Conservation (phyloP, 2,329 filamentous ascomycete species). For the Talaromyces islandicus region DNA sequence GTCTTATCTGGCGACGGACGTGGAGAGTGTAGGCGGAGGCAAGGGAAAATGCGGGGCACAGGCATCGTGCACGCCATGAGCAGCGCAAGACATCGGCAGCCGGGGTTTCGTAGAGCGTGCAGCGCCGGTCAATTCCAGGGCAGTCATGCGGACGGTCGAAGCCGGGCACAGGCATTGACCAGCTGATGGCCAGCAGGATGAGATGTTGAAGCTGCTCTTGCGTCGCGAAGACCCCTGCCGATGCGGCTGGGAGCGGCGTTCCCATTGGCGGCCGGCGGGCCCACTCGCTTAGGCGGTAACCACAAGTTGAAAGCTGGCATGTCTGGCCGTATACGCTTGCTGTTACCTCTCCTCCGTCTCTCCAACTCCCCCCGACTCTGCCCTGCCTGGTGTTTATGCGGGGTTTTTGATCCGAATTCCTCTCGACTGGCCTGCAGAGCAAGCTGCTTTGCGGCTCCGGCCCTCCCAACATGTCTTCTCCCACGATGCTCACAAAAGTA, state of each 20-base stretch:
- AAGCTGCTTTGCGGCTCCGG: conserved; percentile 38
- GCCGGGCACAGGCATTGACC: neutral
- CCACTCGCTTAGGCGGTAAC: conserved; percentile 12
- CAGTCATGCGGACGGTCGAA: neutral
- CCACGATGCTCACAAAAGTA: conserved; percentile 47
- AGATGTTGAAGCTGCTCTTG: neutral
- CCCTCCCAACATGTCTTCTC: conserved; percentile 41
- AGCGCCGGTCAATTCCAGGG: neutral
- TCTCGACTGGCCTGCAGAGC: conserved; percentile 30
- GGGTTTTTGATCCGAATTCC: conserved; percentile 23
- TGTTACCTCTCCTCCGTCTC: neutral
- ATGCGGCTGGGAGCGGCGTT: conserved; percentile 13
- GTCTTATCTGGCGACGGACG: neutral
- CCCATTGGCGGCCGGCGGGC: conserved; percentile 16
- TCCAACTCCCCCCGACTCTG: conserved; percentile 6
- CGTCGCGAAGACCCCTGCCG: conserved; percentile 12
- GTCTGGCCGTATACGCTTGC: neutral
- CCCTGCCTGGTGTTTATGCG: conserved; percentile 27
- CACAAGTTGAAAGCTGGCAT: conserved; percentile 20
- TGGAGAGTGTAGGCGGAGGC: neutral
- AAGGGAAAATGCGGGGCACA: conserved; percentile 10
- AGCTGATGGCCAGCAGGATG: too few species aligned
- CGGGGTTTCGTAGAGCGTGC: neutral
- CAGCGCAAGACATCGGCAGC: neutral
- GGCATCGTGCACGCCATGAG: neutral